phyloP scores from a whole-genome alignment of 495 filamentous ascomycete species.

The Bacidia rubella region DNA sequence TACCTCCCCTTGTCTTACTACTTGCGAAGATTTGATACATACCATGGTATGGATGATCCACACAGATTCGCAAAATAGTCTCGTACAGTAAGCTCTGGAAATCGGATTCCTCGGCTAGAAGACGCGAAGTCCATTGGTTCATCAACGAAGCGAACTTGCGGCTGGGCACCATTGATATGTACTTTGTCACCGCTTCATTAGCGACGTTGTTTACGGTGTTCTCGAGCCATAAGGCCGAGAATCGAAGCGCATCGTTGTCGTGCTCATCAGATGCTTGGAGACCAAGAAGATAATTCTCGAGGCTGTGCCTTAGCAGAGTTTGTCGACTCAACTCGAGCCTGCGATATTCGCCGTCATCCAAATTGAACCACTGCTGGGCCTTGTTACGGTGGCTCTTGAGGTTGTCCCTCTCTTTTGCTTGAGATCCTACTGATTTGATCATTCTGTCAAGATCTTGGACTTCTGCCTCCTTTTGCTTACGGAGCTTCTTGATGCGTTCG shows the following conservation, averaged over 20 bases:
- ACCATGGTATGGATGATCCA: conserved; percentile 87
- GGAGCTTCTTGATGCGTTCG: conserved; percentile 62
- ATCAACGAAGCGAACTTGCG: conserved; percentile 85
- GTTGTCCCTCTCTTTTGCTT: conserved; percentile 37
- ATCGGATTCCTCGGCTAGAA: conserved; percentile 49
- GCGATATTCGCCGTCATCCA: conserved; percentile 78
- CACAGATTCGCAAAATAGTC: conserved; percentile 67
- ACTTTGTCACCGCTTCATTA: conserved; percentile 59
- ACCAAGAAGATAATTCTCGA: conserved; percentile 89
- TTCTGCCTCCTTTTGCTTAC: conserved; percentile 68
- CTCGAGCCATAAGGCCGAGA: conserved; percentile 89
- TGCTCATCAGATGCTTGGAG: conserved; percentile 73
- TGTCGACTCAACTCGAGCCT: conserved; percentile 60
- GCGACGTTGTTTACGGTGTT: conserved; percentile 55
- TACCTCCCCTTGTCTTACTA: conserved; percentile 47
- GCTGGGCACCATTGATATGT: conserved; percentile 62
- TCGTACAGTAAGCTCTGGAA: conserved; percentile 66
- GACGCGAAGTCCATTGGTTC: conserved; percentile 88
- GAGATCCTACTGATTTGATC: conserved; percentile 30
- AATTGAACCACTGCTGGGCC: conserved; percentile 74
- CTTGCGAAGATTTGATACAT: conserved; percentile 91
- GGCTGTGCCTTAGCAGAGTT: conserved; percentile 67
- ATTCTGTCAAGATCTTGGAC: conserved; percentile 50
- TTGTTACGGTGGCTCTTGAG: conserved; percentile 38
- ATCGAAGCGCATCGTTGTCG: conserved; percentile 83